A percentile compares a stretch with the other conserved stretches of the same genome.
phyloP scores from a whole-genome alignment of 2,329 filamentous ascomycete genomes.

The Fonsecaea monophora region DNA sequence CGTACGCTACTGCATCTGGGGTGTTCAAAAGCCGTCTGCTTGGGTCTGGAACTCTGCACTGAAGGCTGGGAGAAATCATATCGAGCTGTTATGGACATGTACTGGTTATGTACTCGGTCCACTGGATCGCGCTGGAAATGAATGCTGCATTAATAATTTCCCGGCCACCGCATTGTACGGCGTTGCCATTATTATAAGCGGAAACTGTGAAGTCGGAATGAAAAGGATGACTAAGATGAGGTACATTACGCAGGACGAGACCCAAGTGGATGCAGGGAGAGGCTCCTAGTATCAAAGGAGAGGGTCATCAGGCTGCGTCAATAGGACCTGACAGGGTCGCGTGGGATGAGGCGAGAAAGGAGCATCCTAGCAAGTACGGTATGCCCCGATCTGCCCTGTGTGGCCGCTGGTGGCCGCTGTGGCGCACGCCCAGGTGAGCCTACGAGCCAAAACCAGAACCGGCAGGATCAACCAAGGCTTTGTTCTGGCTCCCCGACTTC shows the following conservation, averaged over 20 bases:
- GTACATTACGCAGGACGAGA: not conserved
- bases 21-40: not conserved
- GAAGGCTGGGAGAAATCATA: not conserved
- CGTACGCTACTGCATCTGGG: not conserved
- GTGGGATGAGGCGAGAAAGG: not conserved
- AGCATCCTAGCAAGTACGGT: not conserved
- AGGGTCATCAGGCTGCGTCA: conserved; percentile 1
- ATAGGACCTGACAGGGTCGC: not conserved
- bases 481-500: not conserved
- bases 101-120: not conserved
- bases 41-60: not conserved
- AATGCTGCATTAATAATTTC: not conserved
- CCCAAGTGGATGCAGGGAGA: not conserved
- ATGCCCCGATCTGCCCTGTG: not conserved
- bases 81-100: not conserved
- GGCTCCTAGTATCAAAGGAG: not conserved
- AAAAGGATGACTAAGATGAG: conserved; percentile 4
- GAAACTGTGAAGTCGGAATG: not conserved
- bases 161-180: not conserved
- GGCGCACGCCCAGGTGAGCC: not conserved
- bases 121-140: not conserved
- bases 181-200: not conserved
- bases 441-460: not conserved
- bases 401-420: not conserved
- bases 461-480: not conserved